Evolutionary conservation across 352 stramenopile species (phyloP).

Genomic region (Phytophthora hibernalis): DNA sequence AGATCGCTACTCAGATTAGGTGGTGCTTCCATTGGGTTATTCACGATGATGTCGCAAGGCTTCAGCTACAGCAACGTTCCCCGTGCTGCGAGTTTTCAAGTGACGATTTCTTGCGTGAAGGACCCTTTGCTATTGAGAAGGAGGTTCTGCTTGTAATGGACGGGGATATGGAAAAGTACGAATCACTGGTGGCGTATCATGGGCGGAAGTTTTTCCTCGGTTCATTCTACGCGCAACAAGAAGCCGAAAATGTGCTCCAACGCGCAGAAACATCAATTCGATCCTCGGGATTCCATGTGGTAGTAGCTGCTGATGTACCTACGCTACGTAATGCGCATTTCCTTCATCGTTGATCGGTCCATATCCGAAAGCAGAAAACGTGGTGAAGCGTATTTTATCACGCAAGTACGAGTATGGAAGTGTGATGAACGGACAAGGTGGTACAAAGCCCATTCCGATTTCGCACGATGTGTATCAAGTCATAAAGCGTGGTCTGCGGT

Average conservation of each 20-base stretch:
- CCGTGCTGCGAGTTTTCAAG: slow-evolving; percentile 49
- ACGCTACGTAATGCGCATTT: slow-evolving; percentile 41
- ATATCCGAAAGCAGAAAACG: slow-evolving; percentile 49
- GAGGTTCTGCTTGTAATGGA: slow-evolving; percentile 51
- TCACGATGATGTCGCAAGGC: slow-evolving; percentile 29
- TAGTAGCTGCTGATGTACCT: slow-evolving; percentile 31
- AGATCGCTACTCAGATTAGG: slow-evolving; percentile 46
- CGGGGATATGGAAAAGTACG: slow-evolving; percentile 56
- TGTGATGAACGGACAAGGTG: slow-evolving; percentile 40
- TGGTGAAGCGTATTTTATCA: slow-evolving; percentile 49
- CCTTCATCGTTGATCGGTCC: slow-evolving; percentile 40
- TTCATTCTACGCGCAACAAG: slow-evolving; percentile 51
- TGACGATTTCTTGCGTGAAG: slow-evolving; percentile 41
- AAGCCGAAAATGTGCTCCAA: slow-evolving; percentile 56
- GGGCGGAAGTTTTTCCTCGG: slow-evolving; percentile 62
- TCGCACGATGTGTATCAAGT: slow-evolving; percentile 57
- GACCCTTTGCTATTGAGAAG: slow-evolving; percentile 56
- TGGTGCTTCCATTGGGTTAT: slow-evolving; percentile 53
- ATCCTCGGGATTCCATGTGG: slow-evolving; percentile 42
- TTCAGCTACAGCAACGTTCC: slow-evolving; percentile 24
- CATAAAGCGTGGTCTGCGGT: slow-evolving; percentile 38
- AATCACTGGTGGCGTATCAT: slow-evolving; percentile 50
- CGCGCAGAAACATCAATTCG: slow-evolving; percentile 43
- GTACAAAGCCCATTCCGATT: slow-evolving; percentile 43
- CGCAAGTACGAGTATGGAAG: slow-evolving; percentile 65